These are phyloP conservation scores for Psidium guajava DNA, from an alignment of 345 rosid species.

Conservation along the genomic window DNA sequence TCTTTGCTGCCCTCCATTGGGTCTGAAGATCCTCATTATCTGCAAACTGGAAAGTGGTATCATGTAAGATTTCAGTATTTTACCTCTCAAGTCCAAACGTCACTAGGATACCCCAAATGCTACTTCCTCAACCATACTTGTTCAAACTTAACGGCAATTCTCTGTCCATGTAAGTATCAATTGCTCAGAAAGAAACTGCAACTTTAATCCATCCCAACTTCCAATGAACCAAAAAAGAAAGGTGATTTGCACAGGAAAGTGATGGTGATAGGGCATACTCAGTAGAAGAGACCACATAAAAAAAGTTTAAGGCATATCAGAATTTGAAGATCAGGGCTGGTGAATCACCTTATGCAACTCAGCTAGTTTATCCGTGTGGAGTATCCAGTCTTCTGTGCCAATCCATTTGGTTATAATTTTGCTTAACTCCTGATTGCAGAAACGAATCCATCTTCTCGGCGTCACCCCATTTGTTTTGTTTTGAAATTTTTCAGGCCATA, in stretches of 20 bases:
- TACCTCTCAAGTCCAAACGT: background rate
- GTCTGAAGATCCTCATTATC: slow-evolving; percentile 43
- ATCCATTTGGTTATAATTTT: slow-evolving; percentile 34
- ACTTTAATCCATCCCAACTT: background rate
- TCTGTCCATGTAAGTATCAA: background rate
- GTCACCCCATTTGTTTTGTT: slow-evolving; percentile 56
- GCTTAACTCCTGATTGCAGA: slow-evolving; percentile 37
- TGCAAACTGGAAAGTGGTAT: slow-evolving; percentile 23
- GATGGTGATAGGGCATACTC: background rate
- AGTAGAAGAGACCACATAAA: background rate
- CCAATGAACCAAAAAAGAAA: background rate
- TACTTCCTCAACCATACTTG: background rate
- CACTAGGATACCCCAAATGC: background rate
- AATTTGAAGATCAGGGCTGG: background rate
- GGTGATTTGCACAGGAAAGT: background rate
- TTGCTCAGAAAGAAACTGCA: background rate
- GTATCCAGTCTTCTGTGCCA: slow-evolving; percentile 36
- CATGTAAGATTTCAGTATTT: background rate
- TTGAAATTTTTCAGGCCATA: slow-evolving; percentile 50
- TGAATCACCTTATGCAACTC: background rate
- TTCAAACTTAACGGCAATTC: background rate
- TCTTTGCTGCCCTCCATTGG: slow-evolving; percentile 51
- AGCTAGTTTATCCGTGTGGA: slow-evolving; percentile 20
- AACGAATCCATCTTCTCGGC: slow-evolving; percentile 45
- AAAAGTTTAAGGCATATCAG: background rate